Conservation (phyloP, 164 flowering plant genomes). For the Vitis riparia region DNA sequence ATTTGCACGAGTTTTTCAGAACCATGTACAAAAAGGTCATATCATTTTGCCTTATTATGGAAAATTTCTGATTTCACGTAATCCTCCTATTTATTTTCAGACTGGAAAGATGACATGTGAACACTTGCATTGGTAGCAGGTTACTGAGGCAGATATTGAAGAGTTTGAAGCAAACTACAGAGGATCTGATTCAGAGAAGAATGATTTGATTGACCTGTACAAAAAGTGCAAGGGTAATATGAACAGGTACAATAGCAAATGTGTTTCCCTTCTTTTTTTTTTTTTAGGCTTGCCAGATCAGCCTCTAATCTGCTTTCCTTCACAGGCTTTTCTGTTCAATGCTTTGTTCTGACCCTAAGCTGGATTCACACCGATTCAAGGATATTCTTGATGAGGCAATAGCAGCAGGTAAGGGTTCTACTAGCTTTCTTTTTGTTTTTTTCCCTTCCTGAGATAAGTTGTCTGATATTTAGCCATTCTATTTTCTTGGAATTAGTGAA, state of each 20-base stretch:
- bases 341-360: constrained; percentile 90
- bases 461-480: background rate
- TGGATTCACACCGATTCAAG: constrained; percentile 96
- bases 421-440: background rate
- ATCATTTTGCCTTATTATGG: background rate
- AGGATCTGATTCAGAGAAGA: constrained; percentile 88
- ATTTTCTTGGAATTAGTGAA: background rate
- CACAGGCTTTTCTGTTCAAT: constrained; percentile 90
- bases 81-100: background rate
- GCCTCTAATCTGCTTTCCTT: background rate
- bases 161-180: constrained; percentile 94
- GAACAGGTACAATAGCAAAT: constrained; percentile 55
- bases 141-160: constrained; percentile 91
- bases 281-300: constrained; percentile 3
- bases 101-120: background rate
- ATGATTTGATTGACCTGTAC: constrained; percentile 78
- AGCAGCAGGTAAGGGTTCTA: constrained; percentile 55
- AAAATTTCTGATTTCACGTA: background rate
- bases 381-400: constrained; percentile 88
- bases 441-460: background rate
- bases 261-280: background rate
- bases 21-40: constrained; percentile 81
- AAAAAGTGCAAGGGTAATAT: constrained; percentile 81
- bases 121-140: constrained; percentile 36
- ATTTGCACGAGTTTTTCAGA: constrained; percentile 70